These are phyloP conservation scores for Firmiana major DNA, from an alignment of 345 rosid species.

Conservation along the genomic window DNA sequence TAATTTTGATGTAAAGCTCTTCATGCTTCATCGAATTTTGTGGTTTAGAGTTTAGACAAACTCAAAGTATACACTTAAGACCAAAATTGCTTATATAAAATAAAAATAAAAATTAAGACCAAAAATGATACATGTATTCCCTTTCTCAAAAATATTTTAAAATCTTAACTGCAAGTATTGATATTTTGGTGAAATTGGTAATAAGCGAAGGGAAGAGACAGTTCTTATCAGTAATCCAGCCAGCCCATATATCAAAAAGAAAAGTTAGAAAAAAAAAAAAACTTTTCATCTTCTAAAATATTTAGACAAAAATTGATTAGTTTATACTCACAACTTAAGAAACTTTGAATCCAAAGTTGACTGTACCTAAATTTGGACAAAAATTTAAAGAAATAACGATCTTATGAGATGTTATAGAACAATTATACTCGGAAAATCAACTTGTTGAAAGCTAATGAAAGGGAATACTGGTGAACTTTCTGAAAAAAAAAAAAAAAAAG, in stretches of 20 bases:
- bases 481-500: too few species aligned
- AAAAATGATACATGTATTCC: too few species aligned
- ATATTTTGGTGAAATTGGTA: too few species aligned
- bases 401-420: not conserved
- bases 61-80: not conserved
- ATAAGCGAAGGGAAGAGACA: not conserved
- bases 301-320: not conserved
- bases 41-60: not conserved
- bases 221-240: too few species aligned
- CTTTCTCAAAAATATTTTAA: too few species aligned
- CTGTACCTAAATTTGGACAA: not conserved
- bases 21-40: not conserved
- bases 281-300: not conserved
- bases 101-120: too few species aligned
- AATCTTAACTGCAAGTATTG: not conserved
- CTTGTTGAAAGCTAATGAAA: not conserved
- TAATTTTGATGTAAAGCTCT: not conserved
- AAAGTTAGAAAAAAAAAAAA: too few species aligned
- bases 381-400: not conserved
- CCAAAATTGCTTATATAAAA: too few species aligned
- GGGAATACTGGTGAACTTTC: not conserved
- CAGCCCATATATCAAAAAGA: too few species aligned
- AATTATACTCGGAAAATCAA: not conserved
- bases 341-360: not conserved
- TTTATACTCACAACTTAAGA: not conserved